Percentiles rank a stretch among this genome's conserved stretches.
Evolutionary conservation across 176 grass and related monocot species (phyloP).

Genomic region (Phoenix dactylifera): DNA sequence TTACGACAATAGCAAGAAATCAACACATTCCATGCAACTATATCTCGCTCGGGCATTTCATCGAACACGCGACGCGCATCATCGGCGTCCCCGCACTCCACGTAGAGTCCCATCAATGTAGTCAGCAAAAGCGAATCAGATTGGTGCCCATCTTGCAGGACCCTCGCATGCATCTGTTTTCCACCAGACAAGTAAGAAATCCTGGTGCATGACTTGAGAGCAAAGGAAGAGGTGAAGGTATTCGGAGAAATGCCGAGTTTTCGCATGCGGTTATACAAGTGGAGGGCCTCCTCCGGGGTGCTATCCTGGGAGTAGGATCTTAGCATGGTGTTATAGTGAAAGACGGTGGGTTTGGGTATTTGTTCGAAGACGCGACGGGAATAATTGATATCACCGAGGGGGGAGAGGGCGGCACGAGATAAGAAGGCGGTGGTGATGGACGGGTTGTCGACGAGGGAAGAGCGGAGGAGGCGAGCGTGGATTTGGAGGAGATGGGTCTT

Average conservation of each 20-base stretch:
- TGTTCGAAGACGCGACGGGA: conserved; percentile 28
- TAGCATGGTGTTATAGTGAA: conserved; percentile 51
- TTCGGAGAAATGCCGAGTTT: conserved; percentile 45
- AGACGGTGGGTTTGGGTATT: conserved; percentile 23
- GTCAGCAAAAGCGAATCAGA: conserved; percentile 31
- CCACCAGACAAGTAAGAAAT: conserved; percentile 3
- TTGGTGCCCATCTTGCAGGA: conserved; percentile 29
- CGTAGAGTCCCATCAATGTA: conserved; percentile 20
- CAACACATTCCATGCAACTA: conserved; percentile 51
- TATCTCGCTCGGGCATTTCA: conserved; percentile 35
- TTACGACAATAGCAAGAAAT: conserved; percentile 33
- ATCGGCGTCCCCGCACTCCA: not conserved
- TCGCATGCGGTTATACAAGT: conserved; percentile 41
- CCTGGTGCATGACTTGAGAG: conserved; percentile 28
- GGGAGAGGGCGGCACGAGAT: conserved; percentile 33
- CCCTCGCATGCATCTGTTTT: conserved; percentile 40
- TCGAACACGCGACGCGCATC: conserved; percentile 30
- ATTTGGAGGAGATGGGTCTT: conserved; percentile 27
- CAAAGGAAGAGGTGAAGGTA: conserved; percentile 49
- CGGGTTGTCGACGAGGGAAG: conserved; percentile 10
- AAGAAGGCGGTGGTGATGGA: conserved; percentile 19
- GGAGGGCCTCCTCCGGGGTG: conserved; percentile 10
- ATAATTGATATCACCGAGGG: conserved; percentile 16
- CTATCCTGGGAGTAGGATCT: conserved; percentile 11
- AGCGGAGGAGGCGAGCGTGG: conserved; percentile 30